A percentile compares a stretch with the other conserved stretches of the same genome.
phyloP scores from a whole-genome alignment of 2,329 filamentous ascomycete species.

The Fusarium gaditjirri region DNA sequence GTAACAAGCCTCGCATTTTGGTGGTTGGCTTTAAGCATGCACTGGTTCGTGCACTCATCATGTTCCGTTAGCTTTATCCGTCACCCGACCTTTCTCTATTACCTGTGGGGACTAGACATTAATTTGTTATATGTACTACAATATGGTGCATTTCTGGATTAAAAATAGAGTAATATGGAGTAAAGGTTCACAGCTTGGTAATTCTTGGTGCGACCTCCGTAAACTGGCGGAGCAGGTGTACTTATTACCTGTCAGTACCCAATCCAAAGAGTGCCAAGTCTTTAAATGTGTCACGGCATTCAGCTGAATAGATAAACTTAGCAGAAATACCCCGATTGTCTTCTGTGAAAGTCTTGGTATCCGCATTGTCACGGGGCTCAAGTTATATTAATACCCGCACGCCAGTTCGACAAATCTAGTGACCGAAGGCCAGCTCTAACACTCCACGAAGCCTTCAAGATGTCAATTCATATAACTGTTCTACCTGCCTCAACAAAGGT shows the following conservation, averaged over 20 bases:
- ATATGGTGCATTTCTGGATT: no score
- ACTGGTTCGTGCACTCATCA: not conserved
- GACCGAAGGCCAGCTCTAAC: not conserved
- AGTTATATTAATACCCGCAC: not conserved
- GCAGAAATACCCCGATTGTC: no score
- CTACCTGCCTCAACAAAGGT: conserved; percentile 48
- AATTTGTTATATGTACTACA: accelerated
- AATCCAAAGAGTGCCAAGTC: not conserved
- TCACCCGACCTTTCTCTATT: not conserved
- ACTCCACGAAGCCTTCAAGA: conserved; percentile 2
- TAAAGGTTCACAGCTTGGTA: not conserved
- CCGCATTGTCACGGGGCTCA: not conserved
- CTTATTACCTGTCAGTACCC: not conserved
- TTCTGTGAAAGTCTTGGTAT: not conserved
- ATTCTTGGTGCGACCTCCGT: not conserved
- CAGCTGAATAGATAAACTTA: not conserved
- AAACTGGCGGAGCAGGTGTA: not conserved
- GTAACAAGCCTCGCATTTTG: not conserved
- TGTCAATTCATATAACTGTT: conserved; percentile 45
- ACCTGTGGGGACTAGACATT: accelerated
- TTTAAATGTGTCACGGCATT: not conserved
- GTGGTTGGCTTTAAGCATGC: not conserved
- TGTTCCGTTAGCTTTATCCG: not conserved
- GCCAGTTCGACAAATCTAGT: not conserved
- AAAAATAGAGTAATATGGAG: not conserved